Percentiles rank a stretch among this genome's conserved stretches.
Conservation (phyloP, 1,139 yeast genomes). For the Yamadazyma atlantica region DNA sequence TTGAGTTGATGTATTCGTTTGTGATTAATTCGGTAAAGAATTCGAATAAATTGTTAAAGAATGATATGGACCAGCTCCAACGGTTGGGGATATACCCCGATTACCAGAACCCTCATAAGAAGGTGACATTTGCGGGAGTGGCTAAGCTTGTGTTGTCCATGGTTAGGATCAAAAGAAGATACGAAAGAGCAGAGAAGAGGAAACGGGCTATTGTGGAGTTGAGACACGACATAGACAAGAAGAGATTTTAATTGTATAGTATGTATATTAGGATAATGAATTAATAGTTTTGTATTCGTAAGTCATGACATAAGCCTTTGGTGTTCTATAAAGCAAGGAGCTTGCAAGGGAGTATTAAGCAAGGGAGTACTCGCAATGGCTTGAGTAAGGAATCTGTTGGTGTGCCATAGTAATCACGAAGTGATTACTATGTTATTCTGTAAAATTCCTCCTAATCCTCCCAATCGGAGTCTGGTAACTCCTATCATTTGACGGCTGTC, state of each 20-base stretch:
- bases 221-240: slow-evolving; percentile 12
- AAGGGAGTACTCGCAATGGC: too few species aligned
- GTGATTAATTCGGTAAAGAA: slow-evolving; percentile 46
- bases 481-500: slow-evolving; percentile 42
- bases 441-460: slow-evolving; percentile 27
- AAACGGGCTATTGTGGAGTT: slow-evolving; percentile 25
- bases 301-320: too few species aligned
- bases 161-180: slow-evolving; percentile 48
- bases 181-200: slow-evolving; percentile 27
- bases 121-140: slow-evolving; percentile 32
- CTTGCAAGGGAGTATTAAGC: too few species aligned
- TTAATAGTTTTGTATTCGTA: too few species aligned
- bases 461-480: slow-evolving; percentile 45
- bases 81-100: slow-evolving; percentile 55
- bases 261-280: slow-evolving; percentile 3
- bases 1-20: slow-evolving; percentile 52
- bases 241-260: slow-evolving; percentile 3
- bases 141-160: slow-evolving; percentile 59
- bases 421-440: slow-evolving; percentile 11
- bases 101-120: slow-evolving; percentile 9
- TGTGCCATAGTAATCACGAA: too few species aligned
- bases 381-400: too few species aligned
- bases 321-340: too few species aligned
- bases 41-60: slow-evolving; percentile 37
- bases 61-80: slow-evolving; percentile 45